Percentiles rank a stretch among this genome's conserved stretches.
Evolutionary conservation across 305 asterid species (phyloP).

Genomic region (Fraxinus xanthoxyloides): DNA sequence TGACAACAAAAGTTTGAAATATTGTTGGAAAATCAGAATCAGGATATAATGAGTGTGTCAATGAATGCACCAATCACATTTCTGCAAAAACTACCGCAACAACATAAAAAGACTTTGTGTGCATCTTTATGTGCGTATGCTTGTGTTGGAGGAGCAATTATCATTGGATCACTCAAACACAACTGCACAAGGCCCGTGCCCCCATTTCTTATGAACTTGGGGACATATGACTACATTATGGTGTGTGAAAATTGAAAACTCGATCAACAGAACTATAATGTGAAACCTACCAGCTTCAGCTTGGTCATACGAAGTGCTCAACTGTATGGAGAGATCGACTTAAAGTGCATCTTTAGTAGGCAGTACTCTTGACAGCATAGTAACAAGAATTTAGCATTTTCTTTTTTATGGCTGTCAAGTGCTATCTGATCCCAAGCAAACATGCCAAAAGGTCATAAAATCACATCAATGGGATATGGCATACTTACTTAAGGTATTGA

Average conservation of each 20-base stretch:
- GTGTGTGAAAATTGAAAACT: background rate
- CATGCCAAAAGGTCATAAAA: background rate
- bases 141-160: background rate
- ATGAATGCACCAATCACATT: background rate
- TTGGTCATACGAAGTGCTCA: background rate
- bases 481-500: slow-evolving; percentile 78
- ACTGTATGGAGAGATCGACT: background rate
- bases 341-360: background rate
- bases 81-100: background rate
- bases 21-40: background rate
- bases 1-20: background rate
- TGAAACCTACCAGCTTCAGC: background rate
- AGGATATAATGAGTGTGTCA: background rate
- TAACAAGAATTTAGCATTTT: background rate
- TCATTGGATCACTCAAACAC: background rate
- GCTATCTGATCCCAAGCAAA: background rate
- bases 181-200: background rate
- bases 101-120: background rate
- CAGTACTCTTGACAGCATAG: background rate
- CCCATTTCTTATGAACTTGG: background rate
- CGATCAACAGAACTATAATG: background rate
- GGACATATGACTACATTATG: background rate
- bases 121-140: background rate
- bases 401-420: background rate
- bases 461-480: background rate